phyloP scores from a whole-genome alignment of 768 basidiomycete genomes.

The Piloderma croceum region DNA sequence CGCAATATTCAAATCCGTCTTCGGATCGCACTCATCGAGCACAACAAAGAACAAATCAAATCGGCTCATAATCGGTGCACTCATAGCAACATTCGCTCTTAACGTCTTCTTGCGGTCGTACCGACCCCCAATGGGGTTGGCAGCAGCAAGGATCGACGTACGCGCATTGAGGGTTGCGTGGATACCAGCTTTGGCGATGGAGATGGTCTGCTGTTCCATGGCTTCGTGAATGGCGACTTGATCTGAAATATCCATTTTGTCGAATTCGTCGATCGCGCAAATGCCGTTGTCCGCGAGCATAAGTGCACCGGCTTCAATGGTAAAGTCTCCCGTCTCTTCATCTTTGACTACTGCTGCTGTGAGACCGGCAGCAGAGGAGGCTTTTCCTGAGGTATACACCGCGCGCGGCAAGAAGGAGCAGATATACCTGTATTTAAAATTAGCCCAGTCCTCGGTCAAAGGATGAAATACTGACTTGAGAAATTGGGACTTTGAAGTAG shows the following conservation, averaged over 20 bases:
- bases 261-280: constrained; percentile 99
- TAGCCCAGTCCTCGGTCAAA: neutral
- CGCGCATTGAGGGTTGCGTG: constrained; percentile 97
- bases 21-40: constrained; percentile 93
- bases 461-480: constrained; percentile 64
- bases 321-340: constrained; percentile 98
- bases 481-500: constrained; percentile 97
- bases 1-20: constrained; percentile 88
- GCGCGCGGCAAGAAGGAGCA: constrained; percentile 97
- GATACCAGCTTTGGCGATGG: constrained; percentile 98
- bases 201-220: constrained; percentile 99
- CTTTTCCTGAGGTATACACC: constrained; percentile 99
- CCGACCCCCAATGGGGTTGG: constrained; percentile 94
- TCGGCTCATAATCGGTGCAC: constrained; percentile 97
- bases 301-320: constrained; percentile 96
- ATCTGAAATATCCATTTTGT: constrained; percentile 99
- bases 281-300: constrained; percentile 99
- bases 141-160: constrained; percentile 95
- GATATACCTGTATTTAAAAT: constrained; percentile 63
- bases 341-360: constrained; percentile 98
- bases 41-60: constrained; percentile 98
- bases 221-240: constrained; percentile 99
- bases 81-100: constrained; percentile 93
- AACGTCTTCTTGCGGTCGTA: constrained; percentile 94
- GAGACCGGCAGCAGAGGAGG: constrained; percentile 96